Percentiles rank a stretch among this genome's conserved stretches.
Evolutionary conservation across 176 grass and related monocot species (phyloP).

Genomic region (Aechmea fasciata): DNA sequence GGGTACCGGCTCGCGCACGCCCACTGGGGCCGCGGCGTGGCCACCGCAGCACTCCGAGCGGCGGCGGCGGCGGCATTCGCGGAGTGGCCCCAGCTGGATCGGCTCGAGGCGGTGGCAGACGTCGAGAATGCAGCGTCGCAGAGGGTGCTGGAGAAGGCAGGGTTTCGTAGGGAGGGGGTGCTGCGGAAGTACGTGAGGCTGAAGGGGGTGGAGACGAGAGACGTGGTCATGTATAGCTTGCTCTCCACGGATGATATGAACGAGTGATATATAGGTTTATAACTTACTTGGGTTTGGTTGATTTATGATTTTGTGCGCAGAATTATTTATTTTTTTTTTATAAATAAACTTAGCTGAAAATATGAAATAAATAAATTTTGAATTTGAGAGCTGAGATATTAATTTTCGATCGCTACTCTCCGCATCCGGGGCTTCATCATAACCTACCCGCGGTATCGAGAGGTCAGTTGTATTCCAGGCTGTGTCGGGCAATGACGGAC

Average conservation of each 20-base stretch:
- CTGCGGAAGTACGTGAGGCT: slow-evolving; percentile 45
- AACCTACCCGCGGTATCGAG: too few species aligned
- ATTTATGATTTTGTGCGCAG: too few species aligned
- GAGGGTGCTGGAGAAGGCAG: slow-evolving; percentile 82
- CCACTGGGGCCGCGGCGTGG: slow-evolving; percentile 55
- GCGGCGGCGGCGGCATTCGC: slow-evolving; percentile 25
- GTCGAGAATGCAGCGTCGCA: slow-evolving; percentile 68
- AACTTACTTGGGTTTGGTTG: too few species aligned
- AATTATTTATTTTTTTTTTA: too few species aligned
- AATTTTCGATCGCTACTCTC: too few species aligned
- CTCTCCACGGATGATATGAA: slow-evolving; percentile 12
- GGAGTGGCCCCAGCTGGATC: slow-evolving; percentile 33
- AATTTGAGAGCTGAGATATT: too few species aligned
- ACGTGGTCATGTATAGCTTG: slow-evolving; percentile 71
- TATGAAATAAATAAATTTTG: too few species aligned
- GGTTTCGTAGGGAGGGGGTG: slow-evolving; percentile 46
- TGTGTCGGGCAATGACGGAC: too few species aligned
- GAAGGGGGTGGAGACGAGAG: slow-evolving; percentile 40
- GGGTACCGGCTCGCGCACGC: slow-evolving; percentile 54
- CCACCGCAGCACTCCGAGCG: slow-evolving; percentile 27
- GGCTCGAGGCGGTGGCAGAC: slow-evolving; percentile 62
- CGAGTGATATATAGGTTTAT: too few species aligned
- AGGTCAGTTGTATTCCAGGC: too few species aligned
- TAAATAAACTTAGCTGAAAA: too few species aligned
- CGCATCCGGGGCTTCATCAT: too few species aligned